Base-by-base conservation (phyloP, 2,329 filamentous ascomycete species). In the Cladophialophora yegresii region DNA sequence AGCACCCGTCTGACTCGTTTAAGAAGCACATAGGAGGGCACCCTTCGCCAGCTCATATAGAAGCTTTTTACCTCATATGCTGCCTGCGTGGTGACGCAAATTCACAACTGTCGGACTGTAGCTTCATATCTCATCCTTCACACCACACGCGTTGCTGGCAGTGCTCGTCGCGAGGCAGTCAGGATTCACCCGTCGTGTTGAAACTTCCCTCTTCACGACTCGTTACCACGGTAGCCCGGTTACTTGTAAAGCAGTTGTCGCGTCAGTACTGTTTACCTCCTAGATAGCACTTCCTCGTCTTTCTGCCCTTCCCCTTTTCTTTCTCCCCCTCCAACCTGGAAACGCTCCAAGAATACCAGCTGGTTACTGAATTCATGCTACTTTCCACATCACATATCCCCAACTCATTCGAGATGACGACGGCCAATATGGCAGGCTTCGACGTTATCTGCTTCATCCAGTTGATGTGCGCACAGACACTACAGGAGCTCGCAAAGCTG, bases 391-490 rank as follows among this genome's bases (percentile, higher is more conserved):
- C 26, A 3, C 6, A 3, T n/a, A 16, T 16, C 16, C n/a, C 36
- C n/a, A 6, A 7, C 16, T 43, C 16, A 16, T 43, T 3, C 36
- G 16, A 2, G 5, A n/a, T 8, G 36, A 43, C 16, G 13, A 43
- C 8, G 36, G 36, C 13, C 4, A 43, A 43, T 16, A 58, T 58
- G 55, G 28, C 55, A 13, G 26, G 33, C 6, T 47, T 45, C 12
- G 43, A 58, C 33, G 55, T 58, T 26, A 10, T 49, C 13, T 28
- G 30, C 13, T 33, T 49, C 28, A 20, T 58, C 55, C 13, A n/a
- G 1, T 20, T 30, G 16, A 6, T 58, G 26, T 26, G 55, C 8
- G 13, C 43, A 23, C 55, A 47, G 23, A 58, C 55, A 4, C 12
- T 26, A n/a, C 13, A 30, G 3, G 12, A 30, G 16, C 40, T 58